Percentiles rank a stretch among this genome's conserved stretches.
These are phyloP conservation scores for Puccinia coronata DNA, from an alignment of 1,284 basidiomycete species.

Conservation along the genomic window DNA sequence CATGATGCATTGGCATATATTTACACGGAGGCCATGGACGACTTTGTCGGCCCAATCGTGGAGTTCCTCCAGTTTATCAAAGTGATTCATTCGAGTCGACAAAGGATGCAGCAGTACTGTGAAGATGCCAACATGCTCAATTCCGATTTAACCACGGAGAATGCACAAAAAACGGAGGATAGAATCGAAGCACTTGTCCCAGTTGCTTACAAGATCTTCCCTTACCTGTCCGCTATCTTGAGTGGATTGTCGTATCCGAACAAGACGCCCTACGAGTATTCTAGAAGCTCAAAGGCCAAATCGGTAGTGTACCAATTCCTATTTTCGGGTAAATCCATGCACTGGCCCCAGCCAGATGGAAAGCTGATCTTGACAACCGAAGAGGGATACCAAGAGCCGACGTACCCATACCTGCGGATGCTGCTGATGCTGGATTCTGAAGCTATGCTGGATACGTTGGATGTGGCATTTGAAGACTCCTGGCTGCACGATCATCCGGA, in stretches of 20 bases:
- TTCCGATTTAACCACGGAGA: constrained; percentile 59
- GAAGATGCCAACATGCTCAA: constrained; percentile 18
- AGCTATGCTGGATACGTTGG: constrained; percentile 87
- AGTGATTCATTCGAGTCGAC: constrained; percentile 60
- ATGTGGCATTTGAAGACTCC: constrained; percentile 89
- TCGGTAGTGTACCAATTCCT: constrained; percentile 63
- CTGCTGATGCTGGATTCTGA: constrained; percentile 88
- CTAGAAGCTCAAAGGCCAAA: constrained; percentile 70
- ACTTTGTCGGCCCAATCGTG: constrained; percentile 86
- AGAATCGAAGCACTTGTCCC: constrained; percentile 61
- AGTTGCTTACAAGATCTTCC: constrained; percentile 88
- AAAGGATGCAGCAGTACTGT: constrained; percentile 29
- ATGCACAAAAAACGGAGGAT: constrained; percentile 17
- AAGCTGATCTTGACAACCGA: constrained; percentile 68
- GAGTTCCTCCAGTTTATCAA: constrained; percentile 77
- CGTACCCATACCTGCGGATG: constrained; percentile 81
- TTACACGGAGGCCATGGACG: constrained; percentile 80
- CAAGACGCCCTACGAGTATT: constrained; percentile 69
- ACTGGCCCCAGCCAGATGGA: constrained; percentile 75
- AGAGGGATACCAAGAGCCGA: constrained; percentile 54
- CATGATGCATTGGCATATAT: constrained; percentile 95
- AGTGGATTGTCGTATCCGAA: constrained; percentile 85
- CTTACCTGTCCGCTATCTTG: constrained; percentile 83
- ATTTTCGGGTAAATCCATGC: constrained; percentile 75
- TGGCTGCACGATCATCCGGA: constrained; percentile 71